These are phyloP conservation scores for Calonectria fujianensis DNA, from an alignment of 2,329 filamentous ascomycete genomes.

Conservation along the genomic window DNA sequence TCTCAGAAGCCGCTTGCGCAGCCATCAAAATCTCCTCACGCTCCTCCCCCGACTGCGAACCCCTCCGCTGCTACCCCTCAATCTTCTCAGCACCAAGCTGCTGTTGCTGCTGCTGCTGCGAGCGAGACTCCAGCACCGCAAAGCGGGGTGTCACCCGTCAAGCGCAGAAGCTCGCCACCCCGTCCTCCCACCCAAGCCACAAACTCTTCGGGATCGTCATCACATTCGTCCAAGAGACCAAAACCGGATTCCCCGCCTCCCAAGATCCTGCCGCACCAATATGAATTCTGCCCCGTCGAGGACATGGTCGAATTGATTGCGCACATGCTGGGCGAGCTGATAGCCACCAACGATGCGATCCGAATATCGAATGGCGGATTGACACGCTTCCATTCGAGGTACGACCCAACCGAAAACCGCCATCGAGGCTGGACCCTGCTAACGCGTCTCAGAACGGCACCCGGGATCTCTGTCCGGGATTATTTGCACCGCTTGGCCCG, in stretches of 20 bases:
- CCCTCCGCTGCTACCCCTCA: slow-evolving; percentile 44
- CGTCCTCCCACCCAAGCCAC: slow-evolving; percentile 57
- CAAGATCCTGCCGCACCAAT: slow-evolving; percentile 81
- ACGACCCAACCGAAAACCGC: slow-evolving; percentile 53
- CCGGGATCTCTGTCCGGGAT: slow-evolving; percentile 94
- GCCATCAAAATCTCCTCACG: slow-evolving; percentile 48
- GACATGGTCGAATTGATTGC: slow-evolving; percentile 94
- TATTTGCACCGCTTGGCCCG: slow-evolving; percentile 95
- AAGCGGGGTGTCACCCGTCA: slow-evolving; percentile 59
- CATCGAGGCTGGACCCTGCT: slow-evolving; percentile 45
- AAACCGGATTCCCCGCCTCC: slow-evolving; percentile 70
- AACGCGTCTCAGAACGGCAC: slow-evolving; percentile 73
- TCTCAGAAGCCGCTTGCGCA: slow-evolving; percentile 50
- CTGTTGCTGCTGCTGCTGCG: slow-evolving; percentile 24
- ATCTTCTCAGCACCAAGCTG: slow-evolving; percentile 39
- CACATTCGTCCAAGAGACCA: slow-evolving; percentile 69
- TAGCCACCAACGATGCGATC: slow-evolving; percentile 94
- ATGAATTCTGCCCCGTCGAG: slow-evolving; percentile 87
- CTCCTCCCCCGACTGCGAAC: slow-evolving; percentile 41
- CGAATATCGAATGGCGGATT: slow-evolving; percentile 83
- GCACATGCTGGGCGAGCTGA: slow-evolving; percentile 96
- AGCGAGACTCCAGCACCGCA: slow-evolving; percentile 42
- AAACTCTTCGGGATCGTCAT: slow-evolving; percentile 53
- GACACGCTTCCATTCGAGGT: slow-evolving; percentile 96
- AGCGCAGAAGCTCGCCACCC: slow-evolving; percentile 57